Conservation (phyloP, 345 rosid species). For the Brassica nigra region DNA sequence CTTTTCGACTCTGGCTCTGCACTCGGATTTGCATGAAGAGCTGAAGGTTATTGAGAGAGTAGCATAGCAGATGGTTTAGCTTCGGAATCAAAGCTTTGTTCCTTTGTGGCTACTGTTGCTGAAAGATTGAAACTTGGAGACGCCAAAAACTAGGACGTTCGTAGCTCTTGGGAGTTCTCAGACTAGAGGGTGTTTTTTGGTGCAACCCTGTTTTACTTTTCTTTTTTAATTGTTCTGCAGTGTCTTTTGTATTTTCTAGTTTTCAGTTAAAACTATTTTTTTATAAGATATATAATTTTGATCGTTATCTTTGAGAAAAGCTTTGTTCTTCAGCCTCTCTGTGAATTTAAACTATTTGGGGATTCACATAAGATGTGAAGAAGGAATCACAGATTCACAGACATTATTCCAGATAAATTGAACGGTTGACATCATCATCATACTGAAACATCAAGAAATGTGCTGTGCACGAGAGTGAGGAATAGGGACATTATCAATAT, state of each 20-base stretch:
- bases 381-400: neutral
- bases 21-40: conserved; percentile 72
- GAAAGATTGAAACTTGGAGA: conserved; percentile 53
- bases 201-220: neutral
- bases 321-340: neutral
- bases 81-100: conserved; percentile 62
- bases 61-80: conserved; percentile 59
- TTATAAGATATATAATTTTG: conserved; percentile 15
- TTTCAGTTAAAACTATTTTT: neutral
- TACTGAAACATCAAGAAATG: too few relatives aligned
- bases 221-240: neutral
- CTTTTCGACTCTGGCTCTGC: conserved; percentile 68
- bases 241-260: conserved; percentile 24
- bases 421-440: neutral
- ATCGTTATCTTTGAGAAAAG: neutral
- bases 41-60: conserved; percentile 52
- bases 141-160: conserved; percentile 34
- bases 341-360: neutral
- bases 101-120: conserved; percentile 46
- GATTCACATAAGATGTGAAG: neutral
- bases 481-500: neutral
- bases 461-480: neutral
- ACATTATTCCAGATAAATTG: neutral
- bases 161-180: neutral
- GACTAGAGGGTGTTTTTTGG: neutral